These are phyloP conservation scores for Lecanicillium sp. DNA, from an alignment of 2,329 filamentous ascomycete species.

Conservation along the genomic window DNA sequence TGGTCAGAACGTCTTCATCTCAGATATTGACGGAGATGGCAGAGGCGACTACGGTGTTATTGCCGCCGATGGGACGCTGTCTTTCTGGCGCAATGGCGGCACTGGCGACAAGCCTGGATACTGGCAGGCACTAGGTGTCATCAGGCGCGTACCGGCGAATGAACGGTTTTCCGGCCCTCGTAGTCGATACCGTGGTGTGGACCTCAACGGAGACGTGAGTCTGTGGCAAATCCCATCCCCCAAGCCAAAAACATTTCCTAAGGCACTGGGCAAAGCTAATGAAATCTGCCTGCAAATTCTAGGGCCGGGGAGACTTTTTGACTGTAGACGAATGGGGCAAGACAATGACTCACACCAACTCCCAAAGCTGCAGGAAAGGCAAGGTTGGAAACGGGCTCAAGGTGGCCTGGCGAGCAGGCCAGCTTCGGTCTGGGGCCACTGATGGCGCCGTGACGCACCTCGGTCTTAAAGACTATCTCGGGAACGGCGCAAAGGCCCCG, in stretches of 20 bases:
- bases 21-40: constrained; percentile 12
- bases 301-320: constrained; percentile 1
- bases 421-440: no score
- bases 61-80: constrained; percentile 1
- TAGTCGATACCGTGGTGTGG: constrained; percentile 15
- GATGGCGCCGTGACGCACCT: no score
- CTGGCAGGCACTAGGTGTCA: constrained; percentile 24
- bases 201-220: constrained; percentile 13
- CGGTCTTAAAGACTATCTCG: no score
- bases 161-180: no score
- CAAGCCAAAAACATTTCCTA: no score
- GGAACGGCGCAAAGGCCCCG: no score
- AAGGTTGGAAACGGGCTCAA: neutral
- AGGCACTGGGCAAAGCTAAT: no score
- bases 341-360: neutral
- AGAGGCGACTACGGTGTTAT: constrained; percentile 10
- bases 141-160: no score
- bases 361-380: neutral
- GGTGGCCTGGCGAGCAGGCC: constrained; percentile 4
- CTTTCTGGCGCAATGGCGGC: constrained; percentile 8
- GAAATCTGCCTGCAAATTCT: no score
- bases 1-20: constrained; percentile 1
- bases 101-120: constrained; percentile 13
- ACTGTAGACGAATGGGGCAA: neutral
- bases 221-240: no score